These are phyloP conservation scores for Clarireedia monteithiana DNA, from an alignment of 2,329 filamentous ascomycete species.

Conservation along the genomic window DNA sequence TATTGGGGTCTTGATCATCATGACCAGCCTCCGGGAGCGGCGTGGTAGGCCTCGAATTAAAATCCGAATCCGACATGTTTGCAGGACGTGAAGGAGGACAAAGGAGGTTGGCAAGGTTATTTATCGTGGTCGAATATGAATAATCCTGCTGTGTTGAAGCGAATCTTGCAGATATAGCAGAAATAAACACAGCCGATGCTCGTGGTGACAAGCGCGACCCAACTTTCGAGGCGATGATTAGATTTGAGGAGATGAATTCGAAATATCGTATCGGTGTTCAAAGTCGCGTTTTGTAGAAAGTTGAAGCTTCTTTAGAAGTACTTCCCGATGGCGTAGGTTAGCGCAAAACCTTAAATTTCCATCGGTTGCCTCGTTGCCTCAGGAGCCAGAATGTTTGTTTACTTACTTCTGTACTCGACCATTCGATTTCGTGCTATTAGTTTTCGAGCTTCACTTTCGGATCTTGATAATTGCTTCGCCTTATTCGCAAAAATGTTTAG, in stretches of 20 bases:
- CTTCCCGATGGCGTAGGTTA: conserved; percentile 3
- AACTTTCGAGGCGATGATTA: background rate
- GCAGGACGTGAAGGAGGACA: background rate
- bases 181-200: no score
- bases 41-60: conserved; percentile 16
- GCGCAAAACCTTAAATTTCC: conserved; percentile 10
- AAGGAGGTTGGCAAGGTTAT: background rate
- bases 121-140: no score
- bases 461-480: background rate
- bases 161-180: background rate
- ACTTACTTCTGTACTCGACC: background rate
- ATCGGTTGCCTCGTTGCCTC: conserved; percentile 11
- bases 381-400: conserved; percentile 5
- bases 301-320: background rate
- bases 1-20: conserved; percentile 15
- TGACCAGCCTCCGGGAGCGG: conserved; percentile 19
- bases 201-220: no score
- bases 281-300: background rate
- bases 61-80: conserved; percentile 25
- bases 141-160: background rate
- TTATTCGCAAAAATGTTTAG: conserved; percentile 16
- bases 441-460: background rate
- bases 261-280: background rate
- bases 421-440: conserved; percentile 4
- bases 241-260: background rate